These are phyloP conservation scores for Geotrichum phurueaensis DNA, from an alignment of 1,139 yeast species.

Conservation along the genomic window DNA sequence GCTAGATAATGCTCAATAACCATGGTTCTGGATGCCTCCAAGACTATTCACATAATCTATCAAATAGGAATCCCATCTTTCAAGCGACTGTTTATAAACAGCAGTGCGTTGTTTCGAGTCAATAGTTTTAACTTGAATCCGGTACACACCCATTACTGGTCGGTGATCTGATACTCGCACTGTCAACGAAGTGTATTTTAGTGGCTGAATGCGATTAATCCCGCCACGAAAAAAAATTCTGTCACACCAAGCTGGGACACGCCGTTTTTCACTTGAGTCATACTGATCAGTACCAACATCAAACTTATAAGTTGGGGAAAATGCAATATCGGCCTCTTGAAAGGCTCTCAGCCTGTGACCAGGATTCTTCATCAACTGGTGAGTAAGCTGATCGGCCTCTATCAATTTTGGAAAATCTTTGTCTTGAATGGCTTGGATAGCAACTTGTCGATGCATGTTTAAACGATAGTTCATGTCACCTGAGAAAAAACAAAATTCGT, in stretches of 20 bases:
- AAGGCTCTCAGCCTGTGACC: slow-evolving; percentile 58
- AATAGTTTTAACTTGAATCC: slow-evolving; percentile 57
- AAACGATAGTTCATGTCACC: slow-evolving; percentile 93
- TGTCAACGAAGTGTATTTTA: slow-evolving; percentile 31
- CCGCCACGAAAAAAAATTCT: slow-evolving; percentile 63
- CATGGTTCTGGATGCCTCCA: neutral
- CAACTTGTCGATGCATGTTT: slow-evolving; percentile 60
- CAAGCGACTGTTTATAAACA: slow-evolving; percentile 40
- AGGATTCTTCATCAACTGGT: slow-evolving; percentile 66
- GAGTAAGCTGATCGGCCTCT: slow-evolving; percentile 67
- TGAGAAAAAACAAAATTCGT: slow-evolving; percentile 82
- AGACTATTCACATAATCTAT: slow-evolving; percentile 15
- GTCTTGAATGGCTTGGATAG: slow-evolving; percentile 49
- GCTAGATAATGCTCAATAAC: neutral
- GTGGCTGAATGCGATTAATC: slow-evolving; percentile 24
- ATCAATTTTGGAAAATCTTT: slow-evolving; percentile 52
- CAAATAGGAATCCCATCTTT: slow-evolving; percentile 25
- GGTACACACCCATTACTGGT: slow-evolving; percentile 77
- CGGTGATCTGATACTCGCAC: slow-evolving; percentile 80
- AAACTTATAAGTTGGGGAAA: slow-evolving; percentile 88
- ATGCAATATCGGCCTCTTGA: slow-evolving; percentile 67
- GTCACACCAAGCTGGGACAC: slow-evolving; percentile 98
- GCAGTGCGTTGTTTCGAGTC: slow-evolving; percentile 51
- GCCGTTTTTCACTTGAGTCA: slow-evolving; percentile 83
- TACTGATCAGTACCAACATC: slow-evolving; percentile 74